Evolutionary conservation across 257 asterid genomes (phyloP).

Genomic region (Thymus quinquecostatus): DNA sequence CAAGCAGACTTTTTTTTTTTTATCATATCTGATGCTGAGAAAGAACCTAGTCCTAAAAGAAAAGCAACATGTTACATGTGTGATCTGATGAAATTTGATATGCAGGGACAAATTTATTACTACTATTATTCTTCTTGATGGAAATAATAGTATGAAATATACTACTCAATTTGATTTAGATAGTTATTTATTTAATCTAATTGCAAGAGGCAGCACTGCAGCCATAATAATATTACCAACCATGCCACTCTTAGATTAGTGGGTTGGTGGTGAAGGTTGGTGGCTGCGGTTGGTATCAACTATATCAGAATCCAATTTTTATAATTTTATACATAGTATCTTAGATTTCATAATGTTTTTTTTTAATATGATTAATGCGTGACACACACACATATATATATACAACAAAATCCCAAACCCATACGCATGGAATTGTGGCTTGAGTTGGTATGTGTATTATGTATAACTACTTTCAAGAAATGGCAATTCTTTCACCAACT

Average conservation of each 20-base stretch:
- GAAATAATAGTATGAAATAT: not conserved
- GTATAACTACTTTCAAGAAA: not conserved
- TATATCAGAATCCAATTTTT: not conserved
- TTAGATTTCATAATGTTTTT: too few species aligned
- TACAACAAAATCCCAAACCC: too few species aligned
- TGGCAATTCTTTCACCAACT: not conserved
- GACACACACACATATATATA: too few species aligned
- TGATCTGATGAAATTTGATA: not conserved
- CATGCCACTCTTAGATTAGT: slow-evolving; percentile 9
- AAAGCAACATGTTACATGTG: too few species aligned
- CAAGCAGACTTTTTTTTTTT: too few species aligned
- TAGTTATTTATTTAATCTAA: not conserved
- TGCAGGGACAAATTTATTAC: not conserved
- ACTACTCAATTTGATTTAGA: not conserved
- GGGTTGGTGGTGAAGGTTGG: slow-evolving; percentile 30
- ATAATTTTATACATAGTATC: not conserved
- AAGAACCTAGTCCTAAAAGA: too few species aligned
- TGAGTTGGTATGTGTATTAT: too few species aligned
- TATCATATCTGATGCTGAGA: too few species aligned
- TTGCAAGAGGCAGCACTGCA: not conserved
- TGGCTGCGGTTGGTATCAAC: slow-evolving; percentile 31
- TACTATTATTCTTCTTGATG: not conserved
- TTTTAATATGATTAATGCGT: too few species aligned
- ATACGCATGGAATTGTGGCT: too few species aligned
- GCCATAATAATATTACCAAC: not conserved